Percentiles rank a stretch among this genome's conserved stretches.
These are phyloP conservation scores for Penicillium goetzii DNA, from an alignment of 495 filamentous ascomycete species.

Conservation along the genomic window DNA sequence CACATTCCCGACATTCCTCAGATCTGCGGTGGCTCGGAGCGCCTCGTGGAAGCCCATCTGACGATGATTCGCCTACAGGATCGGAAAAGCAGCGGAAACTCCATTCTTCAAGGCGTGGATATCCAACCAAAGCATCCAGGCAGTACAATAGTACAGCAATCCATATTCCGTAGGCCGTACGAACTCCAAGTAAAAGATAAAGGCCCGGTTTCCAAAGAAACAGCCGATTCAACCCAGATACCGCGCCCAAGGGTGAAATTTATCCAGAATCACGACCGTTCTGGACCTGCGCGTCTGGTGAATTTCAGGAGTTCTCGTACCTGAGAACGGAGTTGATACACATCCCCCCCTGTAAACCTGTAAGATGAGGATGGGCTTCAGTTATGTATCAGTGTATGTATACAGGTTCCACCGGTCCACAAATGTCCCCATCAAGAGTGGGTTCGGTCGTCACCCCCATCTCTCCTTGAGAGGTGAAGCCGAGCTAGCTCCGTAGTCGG, in stretches of 20 bases:
- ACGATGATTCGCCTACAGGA: conserved; percentile 14
- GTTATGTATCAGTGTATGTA: neutral
- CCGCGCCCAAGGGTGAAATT: conserved; percentile 4
- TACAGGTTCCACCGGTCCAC: conserved; percentile 18
- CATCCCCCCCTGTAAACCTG: conserved; percentile 18
- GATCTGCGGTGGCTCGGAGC: conserved; percentile 8
- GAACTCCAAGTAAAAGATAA: neutral
- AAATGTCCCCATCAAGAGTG: conserved; percentile 19
- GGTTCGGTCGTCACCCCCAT: conserved; percentile 13
- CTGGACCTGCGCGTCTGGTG: conserved; percentile 18
- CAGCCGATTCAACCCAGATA: conserved; percentile 7
- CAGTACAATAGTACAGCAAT: too few species aligned
- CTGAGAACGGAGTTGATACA: conserved; percentile 22
- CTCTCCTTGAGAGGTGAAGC: conserved; percentile 14
- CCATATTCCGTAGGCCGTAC: neutral
- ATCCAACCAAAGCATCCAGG: neutral
- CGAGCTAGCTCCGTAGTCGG: conserved; percentile 16
- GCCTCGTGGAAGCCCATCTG: conserved; percentile 9
- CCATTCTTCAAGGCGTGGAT: conserved; percentile 2
- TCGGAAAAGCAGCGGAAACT: conserved; percentile 2
- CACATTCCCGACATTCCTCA: conserved; percentile 4
- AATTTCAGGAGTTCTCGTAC: conserved; percentile 23
- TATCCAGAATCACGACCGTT: conserved; percentile 20
- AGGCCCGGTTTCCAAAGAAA: conserved; percentile 23
- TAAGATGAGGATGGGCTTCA: conserved; percentile 10